Conservation (phyloP, 805 yeast species). For the Lachancea kluyveri region DNA sequence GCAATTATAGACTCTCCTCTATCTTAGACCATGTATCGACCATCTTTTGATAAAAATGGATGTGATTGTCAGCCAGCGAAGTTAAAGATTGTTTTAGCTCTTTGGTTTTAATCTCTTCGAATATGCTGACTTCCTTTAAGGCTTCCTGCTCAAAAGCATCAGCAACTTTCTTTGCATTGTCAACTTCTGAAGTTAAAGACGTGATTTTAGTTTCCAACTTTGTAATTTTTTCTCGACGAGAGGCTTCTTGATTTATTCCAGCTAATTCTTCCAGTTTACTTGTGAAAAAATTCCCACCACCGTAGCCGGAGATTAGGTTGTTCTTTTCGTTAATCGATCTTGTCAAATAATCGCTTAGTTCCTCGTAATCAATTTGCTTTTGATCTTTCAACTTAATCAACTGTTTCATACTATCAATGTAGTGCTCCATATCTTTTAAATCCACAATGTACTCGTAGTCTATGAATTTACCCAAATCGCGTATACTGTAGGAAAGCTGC, state of each 20-base stretch:
- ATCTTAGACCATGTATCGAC: constrained; percentile 66
- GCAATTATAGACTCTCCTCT: constrained; percentile 31
- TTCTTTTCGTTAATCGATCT: constrained; percentile 66
- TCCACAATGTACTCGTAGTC: constrained; percentile 81
- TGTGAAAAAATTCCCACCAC: constrained; percentile 46
- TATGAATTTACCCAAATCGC: constrained; percentile 42
- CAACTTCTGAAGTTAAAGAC: constrained; percentile 44
- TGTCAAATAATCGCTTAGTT: constrained; percentile 67
- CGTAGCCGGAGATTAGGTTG: constrained; percentile 44
- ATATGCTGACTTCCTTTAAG: constrained; percentile 51
- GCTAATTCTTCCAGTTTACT: constrained; percentile 55
- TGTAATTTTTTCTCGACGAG: constrained; percentile 45
- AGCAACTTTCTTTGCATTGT: constrained; percentile 42
- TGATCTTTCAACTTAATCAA: constrained; percentile 82
- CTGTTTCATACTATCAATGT: constrained; percentile 55
- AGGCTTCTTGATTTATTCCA: constrained; percentile 54
- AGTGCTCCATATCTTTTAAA: constrained; percentile 82
- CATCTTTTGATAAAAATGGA: constrained; percentile 62
- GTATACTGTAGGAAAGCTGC: constrained; percentile 37
- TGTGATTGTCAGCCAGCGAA: constrained; percentile 69
- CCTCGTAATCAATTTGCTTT: constrained; percentile 87
- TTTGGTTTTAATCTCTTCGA: constrained; percentile 72
- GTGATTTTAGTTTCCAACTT: constrained; percentile 45
- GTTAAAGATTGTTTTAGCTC: constrained; percentile 71
- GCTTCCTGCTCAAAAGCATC: constrained; percentile 53